These are phyloP conservation scores for Prunus fruticosa DNA, from an alignment of 306 rosid species.

Conservation along the genomic window DNA sequence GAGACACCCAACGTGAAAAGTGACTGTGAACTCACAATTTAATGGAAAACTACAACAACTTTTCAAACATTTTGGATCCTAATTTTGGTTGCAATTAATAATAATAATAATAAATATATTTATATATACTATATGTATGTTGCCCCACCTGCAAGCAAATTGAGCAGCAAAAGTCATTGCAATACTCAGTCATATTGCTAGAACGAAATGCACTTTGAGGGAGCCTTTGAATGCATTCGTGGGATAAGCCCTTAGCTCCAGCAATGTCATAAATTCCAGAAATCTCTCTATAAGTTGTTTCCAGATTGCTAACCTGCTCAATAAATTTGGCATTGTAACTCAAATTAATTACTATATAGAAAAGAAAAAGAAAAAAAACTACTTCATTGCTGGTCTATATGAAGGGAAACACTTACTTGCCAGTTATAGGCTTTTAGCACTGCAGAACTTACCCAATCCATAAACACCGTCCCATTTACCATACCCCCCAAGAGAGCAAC, in stretches of 20 bases:
- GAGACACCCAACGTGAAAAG: no score
- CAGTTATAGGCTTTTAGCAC: slow-evolving; percentile 36
- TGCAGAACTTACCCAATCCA: slow-evolving; percentile 38
- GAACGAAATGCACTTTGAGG: slow-evolving; percentile 23
- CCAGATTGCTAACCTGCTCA: slow-evolving; percentile 34
- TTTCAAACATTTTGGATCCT: neutral
- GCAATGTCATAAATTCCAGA: slow-evolving; percentile 29
- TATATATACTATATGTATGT: no score
- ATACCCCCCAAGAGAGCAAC: slow-evolving; percentile 34
- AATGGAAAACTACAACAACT: neutral
- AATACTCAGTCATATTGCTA: neutral
- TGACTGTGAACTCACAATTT: no score
- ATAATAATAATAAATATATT: no score
- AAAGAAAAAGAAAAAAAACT: no score
- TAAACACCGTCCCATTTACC: slow-evolving; percentile 37
- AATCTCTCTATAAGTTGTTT: slow-evolving; percentile 27
- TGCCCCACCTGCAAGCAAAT: slow-evolving; percentile 52
- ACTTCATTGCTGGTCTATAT: neutral
- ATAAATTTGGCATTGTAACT: neutral
- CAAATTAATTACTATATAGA: neutral
- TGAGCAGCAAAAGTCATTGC: slow-evolving; percentile 37
- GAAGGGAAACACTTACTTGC: slow-evolving; percentile 28
- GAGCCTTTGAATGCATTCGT: slow-evolving; percentile 31
- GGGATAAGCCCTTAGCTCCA: slow-evolving; percentile 33
- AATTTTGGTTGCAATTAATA: neutral